A percentile compares a stretch with the other conserved stretches of the same genome.
These are phyloP conservation scores for Hyphopichia wangnamkhiaoensis DNA, from an alignment of 1,139 yeast species.

Conservation along the genomic window DNA sequence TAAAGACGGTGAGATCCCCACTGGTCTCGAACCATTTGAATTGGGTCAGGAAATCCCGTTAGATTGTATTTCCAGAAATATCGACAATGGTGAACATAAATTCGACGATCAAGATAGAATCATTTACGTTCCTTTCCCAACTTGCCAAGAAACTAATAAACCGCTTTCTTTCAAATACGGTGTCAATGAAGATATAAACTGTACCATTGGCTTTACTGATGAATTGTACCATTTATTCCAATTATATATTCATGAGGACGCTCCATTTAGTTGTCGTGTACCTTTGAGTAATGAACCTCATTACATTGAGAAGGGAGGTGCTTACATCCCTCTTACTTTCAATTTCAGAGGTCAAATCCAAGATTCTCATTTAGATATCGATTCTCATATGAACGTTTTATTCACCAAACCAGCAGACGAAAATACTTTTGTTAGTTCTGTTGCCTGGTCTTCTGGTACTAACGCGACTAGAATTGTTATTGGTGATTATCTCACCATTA, in stretches of 20 bases:
- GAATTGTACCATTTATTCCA: constrained; percentile 73
- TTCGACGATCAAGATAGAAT: constrained; percentile 63
- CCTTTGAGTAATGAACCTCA: constrained; percentile 49
- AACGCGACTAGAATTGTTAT: constrained; percentile 63
- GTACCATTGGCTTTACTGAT: constrained; percentile 67
- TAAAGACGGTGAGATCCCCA: constrained; percentile 41
- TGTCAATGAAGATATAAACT: constrained; percentile 52
- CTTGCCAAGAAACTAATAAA: constrained; percentile 63
- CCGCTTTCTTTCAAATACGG: constrained; percentile 59
- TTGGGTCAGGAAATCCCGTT: constrained; percentile 50
- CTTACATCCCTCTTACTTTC: constrained; percentile 61
- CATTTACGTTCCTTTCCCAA: constrained; percentile 59
- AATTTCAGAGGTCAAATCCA: constrained; percentile 68
- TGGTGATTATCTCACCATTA: constrained; percentile 62
- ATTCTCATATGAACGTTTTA: constrained; percentile 57
- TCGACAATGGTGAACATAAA: constrained; percentile 75
- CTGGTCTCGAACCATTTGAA: constrained; percentile 35
- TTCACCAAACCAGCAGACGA: constrained; percentile 42
- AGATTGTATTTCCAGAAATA: constrained; percentile 66
- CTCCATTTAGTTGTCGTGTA: constrained; percentile 69
- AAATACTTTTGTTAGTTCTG: constrained; percentile 51
- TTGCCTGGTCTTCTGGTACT: constrained; percentile 66
- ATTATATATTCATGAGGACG: constrained; percentile 74
- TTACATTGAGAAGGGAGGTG: constrained; percentile 49
- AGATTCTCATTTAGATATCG: constrained; percentile 71